Evolutionary conservation across 305 asterid species (phyloP).

Genomic region (Fraxinus greggii): DNA sequence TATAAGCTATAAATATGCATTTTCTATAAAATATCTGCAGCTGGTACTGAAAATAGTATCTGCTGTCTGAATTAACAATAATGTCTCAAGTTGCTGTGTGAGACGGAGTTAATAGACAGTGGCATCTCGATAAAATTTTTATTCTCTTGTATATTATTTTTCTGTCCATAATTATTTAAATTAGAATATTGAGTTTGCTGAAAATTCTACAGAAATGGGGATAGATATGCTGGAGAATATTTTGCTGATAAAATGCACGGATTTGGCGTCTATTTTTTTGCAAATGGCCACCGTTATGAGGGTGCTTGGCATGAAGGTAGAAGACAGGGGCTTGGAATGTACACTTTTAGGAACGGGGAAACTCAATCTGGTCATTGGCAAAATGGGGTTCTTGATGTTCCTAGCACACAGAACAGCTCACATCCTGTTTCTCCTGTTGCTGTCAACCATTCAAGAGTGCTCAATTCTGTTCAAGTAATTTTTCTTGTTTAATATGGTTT

Average conservation of each 20-base stretch:
- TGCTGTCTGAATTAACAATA: not conserved
- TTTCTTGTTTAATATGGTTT: not conserved
- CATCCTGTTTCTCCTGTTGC: conserved; percentile 78
- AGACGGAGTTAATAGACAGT: not conserved
- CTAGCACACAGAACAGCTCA: conserved; percentile 66
- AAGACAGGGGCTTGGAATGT: conserved; percentile 88
- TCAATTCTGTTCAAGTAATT: conserved; percentile 75
- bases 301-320: conserved; percentile 97
- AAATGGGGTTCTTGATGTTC: conserved; percentile 77
- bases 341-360: conserved; percentile 80
- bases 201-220: conserved; percentile 63
- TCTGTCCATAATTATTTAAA: conserved; percentile 1
- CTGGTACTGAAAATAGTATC: not conserved
- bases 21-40: not conserved
- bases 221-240: conserved; percentile 85
- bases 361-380: conserved; percentile 91
- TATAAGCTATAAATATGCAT: not conserved
- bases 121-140: not conserved
- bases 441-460: conserved; percentile 84
- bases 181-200: conserved; percentile 5
- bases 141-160: not conserved
- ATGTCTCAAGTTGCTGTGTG: conserved; percentile 8
- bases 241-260: conserved; percentile 96
- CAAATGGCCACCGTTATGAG: conserved; percentile 82
- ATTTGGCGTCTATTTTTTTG: conserved; percentile 78